Evolutionary conservation across 2,329 filamentous ascomycete genomes (phyloP).

Genomic region (Talaromyces atroroseus): DNA sequence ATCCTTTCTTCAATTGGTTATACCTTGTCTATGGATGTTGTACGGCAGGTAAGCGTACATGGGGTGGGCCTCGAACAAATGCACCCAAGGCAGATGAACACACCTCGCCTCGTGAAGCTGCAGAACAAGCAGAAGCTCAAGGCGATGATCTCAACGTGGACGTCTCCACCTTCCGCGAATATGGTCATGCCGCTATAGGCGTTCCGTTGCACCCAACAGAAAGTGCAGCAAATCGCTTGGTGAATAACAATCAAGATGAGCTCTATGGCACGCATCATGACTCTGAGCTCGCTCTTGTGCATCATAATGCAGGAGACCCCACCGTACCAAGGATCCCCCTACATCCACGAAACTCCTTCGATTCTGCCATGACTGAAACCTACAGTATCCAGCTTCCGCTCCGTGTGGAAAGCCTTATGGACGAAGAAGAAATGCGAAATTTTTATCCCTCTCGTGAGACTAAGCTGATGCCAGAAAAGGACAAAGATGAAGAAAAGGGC

Average conservation of each 20-base stretch:
- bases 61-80: constrained; percentile 89
- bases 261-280: constrained; percentile 67
- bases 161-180: constrained; percentile 69
- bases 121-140: constrained; percentile 68
- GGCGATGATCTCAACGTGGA: constrained; percentile 89
- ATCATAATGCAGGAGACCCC: constrained; percentile 41
- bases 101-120: constrained; percentile 76
- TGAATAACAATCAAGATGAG: constrained; percentile 55
- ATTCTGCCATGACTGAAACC: constrained; percentile 57
- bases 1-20: constrained; percentile 96
- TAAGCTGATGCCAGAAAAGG: neutral
- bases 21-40: constrained; percentile 98
- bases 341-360: constrained; percentile 58
- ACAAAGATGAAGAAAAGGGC: neutral
- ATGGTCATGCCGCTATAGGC: constrained; percentile 36
- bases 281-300: constrained; percentile 55
- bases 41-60: constrained; percentile 88
- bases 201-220: constrained; percentile 67
- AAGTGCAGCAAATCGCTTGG: constrained; percentile 58
- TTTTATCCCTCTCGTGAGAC: constrained; percentile 37
- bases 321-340: constrained; percentile 45
- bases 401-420: constrained; percentile 70
- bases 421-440: constrained; percentile 68
- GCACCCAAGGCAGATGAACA: constrained; percentile 71
- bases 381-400: constrained; percentile 63